phyloP scores from a whole-genome alignment of 2,329 filamentous ascomycete genomes.

The Exophiala viscosa region DNA sequence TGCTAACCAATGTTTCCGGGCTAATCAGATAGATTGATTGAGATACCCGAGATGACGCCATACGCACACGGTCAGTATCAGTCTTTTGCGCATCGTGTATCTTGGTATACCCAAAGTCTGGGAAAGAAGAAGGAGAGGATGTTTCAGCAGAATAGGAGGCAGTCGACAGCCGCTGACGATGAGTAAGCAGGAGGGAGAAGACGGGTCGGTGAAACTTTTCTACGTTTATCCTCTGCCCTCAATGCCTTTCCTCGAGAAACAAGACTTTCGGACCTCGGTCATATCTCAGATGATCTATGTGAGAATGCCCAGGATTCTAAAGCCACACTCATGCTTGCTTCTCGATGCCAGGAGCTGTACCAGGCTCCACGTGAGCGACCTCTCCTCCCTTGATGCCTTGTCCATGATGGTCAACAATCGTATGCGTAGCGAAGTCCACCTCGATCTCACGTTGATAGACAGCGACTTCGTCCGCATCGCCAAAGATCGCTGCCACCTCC shows the following conservation, averaged over 20 bases:
- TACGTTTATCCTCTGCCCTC: too few species aligned
- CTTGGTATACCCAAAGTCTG: too few species aligned
- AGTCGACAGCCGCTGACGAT: too few species aligned
- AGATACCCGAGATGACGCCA: constrained; percentile 2
- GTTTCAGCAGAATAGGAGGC: too few species aligned
- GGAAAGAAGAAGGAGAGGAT: too few species aligned
- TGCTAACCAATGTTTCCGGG: neutral
- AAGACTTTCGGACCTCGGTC: too few species aligned
- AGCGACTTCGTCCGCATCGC: constrained; percentile 23
- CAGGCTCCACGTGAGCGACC: constrained; percentile 2
- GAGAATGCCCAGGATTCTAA: too few species aligned
- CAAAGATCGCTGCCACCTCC: constrained; percentile 32
- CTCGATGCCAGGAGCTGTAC: neutral
- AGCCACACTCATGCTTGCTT: neutral
- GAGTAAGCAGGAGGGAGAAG: too few species aligned
- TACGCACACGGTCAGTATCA: constrained; percentile 46
- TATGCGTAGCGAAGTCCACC: constrained; percentile 16
- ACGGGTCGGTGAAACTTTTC: too few species aligned
- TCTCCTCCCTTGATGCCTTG: neutral
- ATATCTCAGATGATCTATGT: too few species aligned
- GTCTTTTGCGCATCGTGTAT: constrained; percentile 37
- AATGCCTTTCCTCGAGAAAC: too few species aligned
- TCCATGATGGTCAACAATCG: constrained; percentile 13
- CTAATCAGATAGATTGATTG: neutral
- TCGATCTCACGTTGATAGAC: constrained; percentile 23